Conservation (phyloP, 768 basidiomycete genomes). For the Pilatotrama ljubarskyi region DNA sequence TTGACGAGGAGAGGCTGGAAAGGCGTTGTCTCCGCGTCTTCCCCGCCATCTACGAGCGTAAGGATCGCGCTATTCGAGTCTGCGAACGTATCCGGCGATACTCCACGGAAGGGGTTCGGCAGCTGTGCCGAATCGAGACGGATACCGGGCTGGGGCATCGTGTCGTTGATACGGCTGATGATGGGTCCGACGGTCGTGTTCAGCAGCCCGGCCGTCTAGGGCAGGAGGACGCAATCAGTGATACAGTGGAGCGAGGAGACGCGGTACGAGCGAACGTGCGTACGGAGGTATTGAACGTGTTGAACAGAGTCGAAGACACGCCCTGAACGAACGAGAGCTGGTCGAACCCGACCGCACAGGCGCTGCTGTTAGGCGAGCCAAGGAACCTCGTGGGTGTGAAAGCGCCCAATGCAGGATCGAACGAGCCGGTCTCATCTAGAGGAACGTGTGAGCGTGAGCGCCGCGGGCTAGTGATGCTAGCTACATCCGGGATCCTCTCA, state of each 20-base stretch:
- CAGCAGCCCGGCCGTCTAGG: slow-evolving; percentile 34
- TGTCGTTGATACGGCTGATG: slow-evolving; percentile 43
- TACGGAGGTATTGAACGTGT: slow-evolving; percentile 40
- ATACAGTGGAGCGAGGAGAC: neutral
- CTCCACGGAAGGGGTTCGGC: slow-evolving; percentile 49
- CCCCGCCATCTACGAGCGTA: slow-evolving; percentile 69
- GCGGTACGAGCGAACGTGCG: neutral
- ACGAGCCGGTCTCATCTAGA: slow-evolving; percentile 71
- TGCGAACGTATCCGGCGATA: slow-evolving; percentile 50
- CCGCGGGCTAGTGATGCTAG: neutral
- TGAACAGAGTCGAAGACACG: slow-evolving; percentile 69
- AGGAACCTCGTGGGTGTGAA: slow-evolving; percentile 63
- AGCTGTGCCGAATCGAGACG: slow-evolving; percentile 20
- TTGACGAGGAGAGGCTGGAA: slow-evolving; percentile 71
- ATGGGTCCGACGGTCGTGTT: slow-evolving; percentile 38
- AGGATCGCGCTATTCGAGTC: slow-evolving; percentile 55
- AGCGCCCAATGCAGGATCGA: slow-evolving; percentile 69
- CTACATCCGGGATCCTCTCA: neutral
- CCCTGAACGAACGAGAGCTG: slow-evolving; percentile 76
- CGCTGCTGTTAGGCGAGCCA: slow-evolving; percentile 61
- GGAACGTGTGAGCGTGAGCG: slow-evolving; percentile 42
- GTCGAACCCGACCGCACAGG: slow-evolving; percentile 76
- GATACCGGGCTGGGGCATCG: slow-evolving; percentile 8
- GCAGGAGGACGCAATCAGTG: neutral
- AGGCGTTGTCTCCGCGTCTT: slow-evolving; percentile 71